Percentiles rank a stretch among this genome's conserved stretches.
Evolutionary conservation across 306 rosid species (phyloP).

Genomic region (Malus domestica): DNA sequence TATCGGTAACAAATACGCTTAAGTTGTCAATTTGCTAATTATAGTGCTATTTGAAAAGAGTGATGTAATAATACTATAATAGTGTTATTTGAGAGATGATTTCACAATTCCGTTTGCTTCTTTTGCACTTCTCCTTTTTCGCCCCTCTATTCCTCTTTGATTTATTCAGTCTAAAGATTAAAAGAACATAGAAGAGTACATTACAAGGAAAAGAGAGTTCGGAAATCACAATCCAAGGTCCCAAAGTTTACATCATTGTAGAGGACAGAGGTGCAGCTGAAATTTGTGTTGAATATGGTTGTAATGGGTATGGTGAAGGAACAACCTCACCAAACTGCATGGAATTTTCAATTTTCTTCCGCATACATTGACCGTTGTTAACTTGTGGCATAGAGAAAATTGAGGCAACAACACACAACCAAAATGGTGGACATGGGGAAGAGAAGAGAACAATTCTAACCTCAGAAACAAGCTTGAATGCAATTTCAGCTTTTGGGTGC

Average conservation of each 20-base stretch:
- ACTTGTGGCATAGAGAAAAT: background rate
- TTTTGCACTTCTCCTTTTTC: background rate
- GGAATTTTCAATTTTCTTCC: background rate
- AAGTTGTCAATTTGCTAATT: no score
- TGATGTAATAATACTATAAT: no score
- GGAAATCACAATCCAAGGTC: no score
- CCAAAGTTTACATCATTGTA: background rate
- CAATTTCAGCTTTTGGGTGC: slow-evolving; percentile 79
- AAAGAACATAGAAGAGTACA: no score
- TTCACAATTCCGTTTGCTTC: background rate
- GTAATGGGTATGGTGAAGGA: background rate
- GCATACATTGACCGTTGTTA: background rate
- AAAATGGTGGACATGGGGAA: background rate
- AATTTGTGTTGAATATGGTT: background rate
- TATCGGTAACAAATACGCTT: no score
- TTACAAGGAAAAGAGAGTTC: no score
- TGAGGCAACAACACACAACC: background rate
- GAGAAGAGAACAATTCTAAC: slow-evolving; percentile 32
- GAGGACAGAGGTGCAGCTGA: background rate
- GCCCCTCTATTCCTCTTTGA: no score
- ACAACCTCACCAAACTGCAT: background rate
- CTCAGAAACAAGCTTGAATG: slow-evolving; percentile 89
- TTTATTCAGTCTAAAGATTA: no score
- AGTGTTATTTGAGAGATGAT: no score
- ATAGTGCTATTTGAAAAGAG: no score